Conservation (phyloP, 768 basidiomycete species). For the Panaeolus cyanescens region DNA sequence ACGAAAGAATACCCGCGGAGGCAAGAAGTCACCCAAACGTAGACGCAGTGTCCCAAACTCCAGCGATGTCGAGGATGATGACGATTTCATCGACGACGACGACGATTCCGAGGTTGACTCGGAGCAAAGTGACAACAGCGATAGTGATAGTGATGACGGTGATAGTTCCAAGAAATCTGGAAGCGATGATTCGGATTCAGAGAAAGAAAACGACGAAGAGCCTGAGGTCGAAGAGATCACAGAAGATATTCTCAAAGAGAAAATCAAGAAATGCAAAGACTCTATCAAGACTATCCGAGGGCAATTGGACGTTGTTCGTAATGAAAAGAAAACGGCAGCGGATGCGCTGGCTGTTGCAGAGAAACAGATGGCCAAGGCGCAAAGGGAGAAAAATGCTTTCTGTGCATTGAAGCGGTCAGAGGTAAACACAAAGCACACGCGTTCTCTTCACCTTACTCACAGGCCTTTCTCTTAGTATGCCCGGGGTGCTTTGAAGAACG, state of each 20-base stretch:
- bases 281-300: constrained; percentile 41
- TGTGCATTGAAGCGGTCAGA: constrained; percentile 61
- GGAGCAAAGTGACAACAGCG: constrained; percentile 10
- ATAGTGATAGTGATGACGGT: constrained; percentile 26
- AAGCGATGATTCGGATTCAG: constrained; percentile 21
- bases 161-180: constrained; percentile 28
- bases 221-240: constrained; percentile 39
- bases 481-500: constrained; percentile 55
- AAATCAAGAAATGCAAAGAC: constrained; percentile 42
- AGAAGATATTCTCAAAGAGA: constrained; percentile 43
- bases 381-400: constrained; percentile 64
- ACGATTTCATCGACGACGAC: constrained; percentile 30
- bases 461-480: constrained; percentile 42
- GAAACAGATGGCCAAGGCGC: constrained; percentile 44
- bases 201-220: constrained; percentile 26
- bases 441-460: not conserved
- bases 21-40: constrained; percentile 47
- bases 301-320: constrained; percentile 36
- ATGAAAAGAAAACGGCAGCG: constrained; percentile 33
- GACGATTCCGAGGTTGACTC: constrained; percentile 25
- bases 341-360: constrained; percentile 36
- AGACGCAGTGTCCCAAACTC: constrained; percentile 25
- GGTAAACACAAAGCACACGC: constrained; percentile 27
- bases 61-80: constrained; percentile 36
- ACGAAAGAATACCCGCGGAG: constrained; percentile 46